Conservation (phyloP, 176 grass and related monocot species). For the Carex kokanica region DNA sequence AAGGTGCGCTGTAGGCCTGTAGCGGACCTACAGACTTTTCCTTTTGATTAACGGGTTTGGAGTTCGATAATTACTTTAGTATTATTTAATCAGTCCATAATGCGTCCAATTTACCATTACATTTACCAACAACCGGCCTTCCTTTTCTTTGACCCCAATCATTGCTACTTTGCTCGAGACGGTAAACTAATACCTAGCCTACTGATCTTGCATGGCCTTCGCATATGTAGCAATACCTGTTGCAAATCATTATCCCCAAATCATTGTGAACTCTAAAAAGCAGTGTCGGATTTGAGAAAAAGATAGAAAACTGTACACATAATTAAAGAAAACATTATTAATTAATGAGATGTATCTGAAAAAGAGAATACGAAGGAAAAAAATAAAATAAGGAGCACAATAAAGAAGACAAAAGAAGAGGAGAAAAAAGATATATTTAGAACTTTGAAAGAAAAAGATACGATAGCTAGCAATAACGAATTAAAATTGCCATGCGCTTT, state of each 20-base stretch:
- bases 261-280: neutral
- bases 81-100: conserved; percentile 2
- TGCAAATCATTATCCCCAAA: neutral
- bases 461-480: neutral
- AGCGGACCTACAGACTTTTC: no score
- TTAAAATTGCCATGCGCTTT: neutral
- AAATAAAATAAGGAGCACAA: neutral
- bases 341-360: neutral
- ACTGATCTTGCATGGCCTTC: neutral
- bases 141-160: conserved; percentile 28
- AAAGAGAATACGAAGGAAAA: neutral
- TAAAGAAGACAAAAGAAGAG: neutral
- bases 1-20: no score
- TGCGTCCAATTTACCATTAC: conserved; percentile 30
- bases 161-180: conserved; percentile 29
- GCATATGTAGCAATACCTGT: neutral
- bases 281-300: neutral
- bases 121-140: conserved; percentile 23
- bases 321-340: neutral
- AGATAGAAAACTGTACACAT: neutral
- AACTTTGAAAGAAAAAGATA: neutral
- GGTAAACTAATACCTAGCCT: neutral
- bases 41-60: neutral
- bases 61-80: neutral
- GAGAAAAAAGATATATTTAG: neutral